These are phyloP conservation scores for Geosmithia morbida DNA, from an alignment of 2,329 filamentous ascomycete genomes.

Conservation along the genomic window DNA sequence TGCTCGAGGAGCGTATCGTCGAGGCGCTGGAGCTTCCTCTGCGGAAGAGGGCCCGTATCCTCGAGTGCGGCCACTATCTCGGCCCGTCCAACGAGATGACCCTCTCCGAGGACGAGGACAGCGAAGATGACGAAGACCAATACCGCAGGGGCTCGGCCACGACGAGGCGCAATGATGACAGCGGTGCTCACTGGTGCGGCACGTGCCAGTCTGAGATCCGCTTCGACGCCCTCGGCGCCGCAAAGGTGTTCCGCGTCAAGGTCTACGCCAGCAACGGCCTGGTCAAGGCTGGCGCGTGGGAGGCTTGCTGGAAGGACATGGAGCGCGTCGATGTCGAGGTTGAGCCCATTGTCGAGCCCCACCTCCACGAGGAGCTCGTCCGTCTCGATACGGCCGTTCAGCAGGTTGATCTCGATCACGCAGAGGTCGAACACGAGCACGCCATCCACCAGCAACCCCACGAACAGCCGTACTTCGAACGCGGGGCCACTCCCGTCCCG, in stretches of 20 bases:
- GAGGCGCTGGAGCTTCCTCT: constrained; percentile 60
- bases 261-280: constrained; percentile 91
- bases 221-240: constrained; percentile 35
- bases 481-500: neutral
- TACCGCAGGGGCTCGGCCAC: constrained; percentile 7
- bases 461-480: constrained; percentile 7
- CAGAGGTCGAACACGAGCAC: neutral
- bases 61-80: constrained; percentile 66
- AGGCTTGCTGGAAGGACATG: constrained; percentile 93
- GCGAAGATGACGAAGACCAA: constrained; percentile 23
- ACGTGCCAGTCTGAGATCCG: constrained; percentile 41
- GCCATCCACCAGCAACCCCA: constrained; percentile 9
- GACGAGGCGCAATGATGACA: constrained; percentile 11
- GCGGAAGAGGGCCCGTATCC: constrained; percentile 48
- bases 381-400: constrained; percentile 29
- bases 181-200: constrained; percentile 34
- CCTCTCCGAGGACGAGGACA: constrained; percentile 28
- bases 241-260: constrained; percentile 60
- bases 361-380: constrained; percentile 45
- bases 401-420: constrained; percentile 11
- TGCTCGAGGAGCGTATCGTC: constrained; percentile 63
- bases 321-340: constrained; percentile 95
- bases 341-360: constrained; percentile 52
- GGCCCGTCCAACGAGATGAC: constrained; percentile 38
- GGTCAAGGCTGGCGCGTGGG: constrained; percentile 86